Percentiles rank a stretch among this genome's conserved stretches.
Evolutionary conservation across 495 filamentous ascomycete species (phyloP).

Genomic region (Haplographium delicatum): DNA sequence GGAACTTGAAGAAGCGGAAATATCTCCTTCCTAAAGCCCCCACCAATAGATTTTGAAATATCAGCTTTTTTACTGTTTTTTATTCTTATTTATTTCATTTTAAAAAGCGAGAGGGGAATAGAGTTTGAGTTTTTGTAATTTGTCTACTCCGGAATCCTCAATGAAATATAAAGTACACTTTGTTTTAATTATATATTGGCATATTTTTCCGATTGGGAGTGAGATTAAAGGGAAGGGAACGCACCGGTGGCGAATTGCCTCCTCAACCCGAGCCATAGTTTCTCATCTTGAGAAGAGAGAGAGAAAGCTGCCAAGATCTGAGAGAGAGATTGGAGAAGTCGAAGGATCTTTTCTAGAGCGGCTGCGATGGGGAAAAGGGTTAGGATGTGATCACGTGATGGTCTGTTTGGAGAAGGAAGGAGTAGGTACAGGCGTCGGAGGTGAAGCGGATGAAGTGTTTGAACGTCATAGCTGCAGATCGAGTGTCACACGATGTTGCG

Average conservation of each 20-base stretch:
- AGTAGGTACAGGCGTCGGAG: conserved; percentile 13
- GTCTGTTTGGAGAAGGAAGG: neutral
- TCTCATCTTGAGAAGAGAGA: conserved; percentile 19
- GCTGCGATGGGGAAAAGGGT: conserved; percentile 24
- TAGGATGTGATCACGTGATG: conserved; percentile 1
- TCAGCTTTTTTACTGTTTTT: too few species aligned
- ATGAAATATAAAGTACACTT: too few species aligned
- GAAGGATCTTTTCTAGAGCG: conserved; percentile 59
- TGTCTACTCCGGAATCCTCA: too few species aligned
- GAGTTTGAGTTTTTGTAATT: too few species aligned
- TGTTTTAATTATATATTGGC: too few species aligned
- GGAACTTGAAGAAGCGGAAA: conserved; percentile 58
- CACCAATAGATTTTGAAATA: too few species aligned
- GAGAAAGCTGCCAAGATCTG: conserved; percentile 41
- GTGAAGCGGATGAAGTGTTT: conserved; percentile 21
- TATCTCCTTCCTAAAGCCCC: conserved; percentile 42
- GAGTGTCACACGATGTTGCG: too few species aligned
- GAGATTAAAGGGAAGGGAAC: neutral
- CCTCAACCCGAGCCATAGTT: conserved; percentile 1
- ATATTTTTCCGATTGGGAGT: too few species aligned
- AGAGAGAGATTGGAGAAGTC: conserved; percentile 50
- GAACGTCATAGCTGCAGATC: too few species aligned
- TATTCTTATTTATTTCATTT: too few species aligned
- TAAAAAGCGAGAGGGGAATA: too few species aligned
- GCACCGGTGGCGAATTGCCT: conserved; percentile 20